Evolutionary conservation across 1,284 basidiomycete genomes (phyloP), one percentile per base, ranked within the genome.

Genomic region (Inonotus obliquus): DNA sequence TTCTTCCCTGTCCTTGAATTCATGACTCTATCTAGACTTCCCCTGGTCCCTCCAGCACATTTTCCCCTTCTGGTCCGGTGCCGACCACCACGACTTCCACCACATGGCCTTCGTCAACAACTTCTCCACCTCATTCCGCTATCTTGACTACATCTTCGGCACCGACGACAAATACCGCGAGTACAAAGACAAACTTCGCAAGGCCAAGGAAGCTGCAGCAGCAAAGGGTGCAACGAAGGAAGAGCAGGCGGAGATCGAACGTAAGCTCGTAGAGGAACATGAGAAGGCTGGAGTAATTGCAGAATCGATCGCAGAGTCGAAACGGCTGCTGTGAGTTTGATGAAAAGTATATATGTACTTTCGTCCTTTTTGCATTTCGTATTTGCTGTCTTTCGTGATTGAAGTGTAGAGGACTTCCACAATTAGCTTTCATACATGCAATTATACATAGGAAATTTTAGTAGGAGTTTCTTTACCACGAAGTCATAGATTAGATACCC

Each of bases 71-170:
- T 99, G 96, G 96, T 94, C 94, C 25, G 96, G 97, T 55, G 97
- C 96, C 0, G 97, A 99, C 72, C 96, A 98, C 80, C 96, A 98
- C 75, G 96, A 95, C 72, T 96, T 93, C 84, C 94, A 96, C 75
- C 93, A 96, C 77, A 92, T 93, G 91, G 87, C 90, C 1, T 92
- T 92, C 77, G 84, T 85, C 60, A 92, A 92, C 81, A 95, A 94
- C 80, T 96, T 83, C 75, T 90, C 91, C 19, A 95, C 94, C 35
- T 92, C 89, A 17, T 96, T 96, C 86, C 84, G 94, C 59, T 96
- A 92, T 90, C 94, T 91, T 78, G 94, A 96, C 74, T 82, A 81
- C 67, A 76, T 92, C 67, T 87, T 91, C 71, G 94, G 93, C 65
- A 96, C 94, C 6, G 93, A 96, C 70, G 74, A 79, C 76, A 92